Conservation (phyloP, 495 filamentous ascomycete species). For the Usnea hakonensis region DNA sequence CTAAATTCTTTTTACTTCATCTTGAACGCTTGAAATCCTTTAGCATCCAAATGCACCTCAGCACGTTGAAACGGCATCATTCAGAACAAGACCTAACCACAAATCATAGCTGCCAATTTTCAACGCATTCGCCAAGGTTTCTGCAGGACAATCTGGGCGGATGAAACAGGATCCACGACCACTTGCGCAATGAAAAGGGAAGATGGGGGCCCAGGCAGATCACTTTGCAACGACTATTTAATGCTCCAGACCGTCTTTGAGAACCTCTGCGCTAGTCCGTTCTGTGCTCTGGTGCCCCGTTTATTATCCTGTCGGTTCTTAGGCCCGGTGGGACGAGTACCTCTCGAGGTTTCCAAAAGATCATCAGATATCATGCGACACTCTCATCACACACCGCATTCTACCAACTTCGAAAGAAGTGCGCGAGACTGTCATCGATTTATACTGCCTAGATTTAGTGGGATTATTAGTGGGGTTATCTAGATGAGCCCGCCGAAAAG, state of each 20-base stretch:
- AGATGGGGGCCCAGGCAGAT: conserved; percentile 32
- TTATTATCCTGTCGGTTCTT: conserved; percentile 19
- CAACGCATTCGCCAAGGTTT: conserved; percentile 18
- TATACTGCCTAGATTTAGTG: conserved; percentile 30
- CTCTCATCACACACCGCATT: conserved; percentile 36
- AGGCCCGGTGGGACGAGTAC: conserved; percentile 31
- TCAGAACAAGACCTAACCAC: no score
- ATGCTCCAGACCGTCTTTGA: conserved; percentile 28
- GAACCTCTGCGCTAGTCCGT: background rate
- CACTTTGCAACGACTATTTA: conserved; percentile 31
- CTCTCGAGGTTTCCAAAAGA: conserved; percentile 26
- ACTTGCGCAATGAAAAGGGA: conserved; percentile 25
- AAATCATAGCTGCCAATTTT: no score
- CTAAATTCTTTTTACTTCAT: no score
- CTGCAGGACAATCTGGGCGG: conserved; percentile 18
- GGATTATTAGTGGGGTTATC: conserved; percentile 24
- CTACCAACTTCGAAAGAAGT: conserved; percentile 27
- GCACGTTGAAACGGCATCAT: no score
- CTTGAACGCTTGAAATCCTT: no score
- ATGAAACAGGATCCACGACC: background rate
- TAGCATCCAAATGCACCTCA: no score
- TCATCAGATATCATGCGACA: conserved; percentile 32
- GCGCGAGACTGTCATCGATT: conserved; percentile 28
- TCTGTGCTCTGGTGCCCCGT: conserved; percentile 10
- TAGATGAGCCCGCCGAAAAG: no score